Percentiles rank a stretch among this genome's conserved stretches.
These are phyloP conservation scores for Phalaenopsis hybrid DNA, from an alignment of 116 monocot genomes.

Conservation along the genomic window DNA sequence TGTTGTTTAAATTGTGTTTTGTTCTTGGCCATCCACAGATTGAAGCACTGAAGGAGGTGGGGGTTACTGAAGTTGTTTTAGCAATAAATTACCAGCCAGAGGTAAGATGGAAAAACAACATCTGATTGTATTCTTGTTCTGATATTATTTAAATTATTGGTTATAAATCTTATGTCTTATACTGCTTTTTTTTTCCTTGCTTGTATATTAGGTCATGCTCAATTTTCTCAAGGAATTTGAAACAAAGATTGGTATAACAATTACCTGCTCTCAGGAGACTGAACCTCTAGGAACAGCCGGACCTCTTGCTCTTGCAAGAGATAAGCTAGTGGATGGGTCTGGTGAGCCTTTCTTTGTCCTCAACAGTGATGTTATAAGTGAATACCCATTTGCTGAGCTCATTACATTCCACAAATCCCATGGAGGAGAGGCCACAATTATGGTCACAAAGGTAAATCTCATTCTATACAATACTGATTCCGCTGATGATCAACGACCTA, in stretches of 20 bases:
- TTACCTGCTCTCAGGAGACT: constrained; percentile 89
- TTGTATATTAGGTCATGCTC: constrained; percentile 60
- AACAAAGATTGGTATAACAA: constrained; percentile 69
- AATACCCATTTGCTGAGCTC: constrained; percentile 8
- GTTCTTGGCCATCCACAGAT: constrained; percentile 33
- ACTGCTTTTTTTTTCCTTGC: no score
- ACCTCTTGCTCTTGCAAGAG: constrained; percentile 85
- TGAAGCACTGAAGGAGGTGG: constrained; percentile 77
- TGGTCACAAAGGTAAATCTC: constrained; percentile 12
- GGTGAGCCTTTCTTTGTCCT: constrained; percentile 72
- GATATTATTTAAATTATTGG: background rate
- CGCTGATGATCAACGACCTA: background rate
- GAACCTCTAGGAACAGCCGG: constrained; percentile 97
- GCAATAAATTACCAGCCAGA: constrained; percentile 94
- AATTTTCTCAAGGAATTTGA: constrained; percentile 88
- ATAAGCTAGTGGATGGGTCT: constrained; percentile 71
- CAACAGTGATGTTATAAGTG: constrained; percentile 14
- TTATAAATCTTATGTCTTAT: background rate
- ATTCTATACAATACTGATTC: background rate
- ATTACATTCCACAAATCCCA: constrained; percentile 10
- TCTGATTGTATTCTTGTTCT: background rate
- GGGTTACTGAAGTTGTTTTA: constrained; percentile 84
- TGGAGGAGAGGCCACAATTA: constrained; percentile 10
- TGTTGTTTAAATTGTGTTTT: background rate
- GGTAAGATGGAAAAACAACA: constrained; percentile 29